These are phyloP conservation scores for Backusella australiensis DNA, from an alignment of 192 early-diverging fungal species.

Conservation along the genomic window DNA sequence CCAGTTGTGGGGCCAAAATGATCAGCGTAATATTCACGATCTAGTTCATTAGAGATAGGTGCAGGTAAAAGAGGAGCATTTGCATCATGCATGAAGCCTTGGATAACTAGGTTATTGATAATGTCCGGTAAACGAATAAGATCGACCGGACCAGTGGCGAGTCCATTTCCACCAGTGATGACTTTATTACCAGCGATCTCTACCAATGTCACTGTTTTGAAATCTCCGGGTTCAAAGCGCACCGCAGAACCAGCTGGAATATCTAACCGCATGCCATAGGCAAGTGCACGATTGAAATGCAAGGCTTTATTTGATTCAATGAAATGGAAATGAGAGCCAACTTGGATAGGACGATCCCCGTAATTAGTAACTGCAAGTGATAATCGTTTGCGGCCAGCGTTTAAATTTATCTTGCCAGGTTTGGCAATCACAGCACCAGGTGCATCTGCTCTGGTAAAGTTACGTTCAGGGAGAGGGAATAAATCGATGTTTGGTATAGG, in stretches of 20 bases:
- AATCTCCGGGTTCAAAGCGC: conserved; percentile 96
- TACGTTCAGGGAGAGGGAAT: conserved; percentile 43
- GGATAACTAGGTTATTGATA: conserved; percentile 41
- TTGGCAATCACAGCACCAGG: conserved; percentile 71
- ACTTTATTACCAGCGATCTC: conserved; percentile 78
- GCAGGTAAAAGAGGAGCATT: conserved; percentile 43
- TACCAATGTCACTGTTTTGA: conserved; percentile 78
- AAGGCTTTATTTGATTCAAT: conserved; percentile 86
- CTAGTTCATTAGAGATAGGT: conserved; percentile 58
- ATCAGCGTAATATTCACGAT: conserved; percentile 80
- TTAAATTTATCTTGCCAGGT: conserved; percentile 70
- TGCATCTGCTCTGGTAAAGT: conserved; percentile 27
- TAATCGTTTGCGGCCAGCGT: conserved; percentile 69
- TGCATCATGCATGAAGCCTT: conserved; percentile 69
- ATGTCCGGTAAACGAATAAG: conserved; percentile 43
- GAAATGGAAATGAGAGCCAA: conserved; percentile 95
- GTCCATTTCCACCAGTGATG: conserved; percentile 83
- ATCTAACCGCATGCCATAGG: conserved; percentile 88
- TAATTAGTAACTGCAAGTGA: conserved; percentile 82
- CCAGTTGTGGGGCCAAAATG: conserved; percentile 93
- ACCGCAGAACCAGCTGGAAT: conserved; percentile 93
- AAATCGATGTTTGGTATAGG: conserved; percentile 63
- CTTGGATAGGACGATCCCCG: conserved; percentile 93
- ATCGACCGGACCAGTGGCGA: conserved; percentile 77
- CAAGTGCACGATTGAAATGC: conserved; percentile 76